phyloP scores from a whole-genome alignment of 2,329 filamentous ascomycete species.

The Coniochaeta sp. region DNA sequence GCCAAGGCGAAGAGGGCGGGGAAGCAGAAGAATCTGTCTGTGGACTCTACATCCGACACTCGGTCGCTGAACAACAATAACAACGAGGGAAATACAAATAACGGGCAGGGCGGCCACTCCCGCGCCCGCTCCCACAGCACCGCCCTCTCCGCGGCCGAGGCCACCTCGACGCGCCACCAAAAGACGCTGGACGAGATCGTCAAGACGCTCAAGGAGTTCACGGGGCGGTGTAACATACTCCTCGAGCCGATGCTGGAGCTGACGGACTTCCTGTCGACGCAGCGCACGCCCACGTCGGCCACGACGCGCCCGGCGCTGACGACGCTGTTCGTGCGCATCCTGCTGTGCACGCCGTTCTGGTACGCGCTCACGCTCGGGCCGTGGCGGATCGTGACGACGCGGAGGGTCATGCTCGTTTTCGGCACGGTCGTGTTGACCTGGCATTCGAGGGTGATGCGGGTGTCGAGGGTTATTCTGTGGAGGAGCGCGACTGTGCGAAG shows the following conservation, averaged over 20 bases:
- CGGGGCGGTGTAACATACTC: constrained; percentile 83
- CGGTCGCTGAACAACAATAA: constrained; percentile 19
- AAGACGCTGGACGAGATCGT: constrained; percentile 98
- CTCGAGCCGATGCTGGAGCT: constrained; percentile 82
- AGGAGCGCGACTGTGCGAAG: constrained; percentile 69
- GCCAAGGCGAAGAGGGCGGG: constrained; percentile 12
- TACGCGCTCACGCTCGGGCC: constrained; percentile 75
- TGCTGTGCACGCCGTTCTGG: constrained; percentile 87
- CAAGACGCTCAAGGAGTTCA: constrained; percentile 85
- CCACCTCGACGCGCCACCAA: constrained; percentile 66
- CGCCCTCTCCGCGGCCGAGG: constrained; percentile 41
- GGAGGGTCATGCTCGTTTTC: constrained; percentile 73
- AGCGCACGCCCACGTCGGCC: constrained; percentile 82
- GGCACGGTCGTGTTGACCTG: constrained; percentile 85
- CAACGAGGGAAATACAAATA: constrained; percentile 8
- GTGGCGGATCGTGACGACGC: constrained; percentile 77
- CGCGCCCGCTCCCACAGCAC: background rate
- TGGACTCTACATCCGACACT: constrained; percentile 16
- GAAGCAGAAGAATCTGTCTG: constrained; percentile 19
- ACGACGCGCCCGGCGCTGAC: constrained; percentile 87
- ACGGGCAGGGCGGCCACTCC: constrained; percentile 9
- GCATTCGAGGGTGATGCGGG: constrained; percentile 81
- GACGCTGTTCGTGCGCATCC: constrained; percentile 78
- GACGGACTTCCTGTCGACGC: constrained; percentile 89
- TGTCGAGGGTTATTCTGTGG: constrained; percentile 85